Evolutionary conservation across 75 land plant genomes (phyloP), one percentile per base, ranked within the genome.

Genomic region (Cryptomeria japonica): DNA sequence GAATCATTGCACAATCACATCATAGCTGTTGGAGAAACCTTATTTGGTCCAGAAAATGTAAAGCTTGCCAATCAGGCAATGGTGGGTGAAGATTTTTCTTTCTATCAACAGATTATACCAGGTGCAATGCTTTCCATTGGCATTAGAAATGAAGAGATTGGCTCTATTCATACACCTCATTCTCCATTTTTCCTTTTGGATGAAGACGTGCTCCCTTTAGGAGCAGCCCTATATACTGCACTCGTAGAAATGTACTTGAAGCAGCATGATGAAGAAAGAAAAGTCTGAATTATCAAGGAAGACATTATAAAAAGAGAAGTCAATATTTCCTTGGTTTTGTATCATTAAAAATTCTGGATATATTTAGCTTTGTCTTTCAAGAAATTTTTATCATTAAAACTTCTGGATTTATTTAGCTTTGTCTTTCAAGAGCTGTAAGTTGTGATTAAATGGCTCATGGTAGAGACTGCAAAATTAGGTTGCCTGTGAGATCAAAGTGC

Each of bases 21-120:
- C 46, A 41, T 90, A 72, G 88, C 80, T 76, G 95, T 96, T 22
- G 97, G 94, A 19, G 85, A 39, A 16, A 68, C 87, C 36, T 10
- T 96, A 86, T 88, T 97, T 80, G 99, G 96, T 46, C 84, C 88
- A 25, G 85, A 92, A 44, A 93, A 93, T 68, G 94, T 97, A 5
- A 51, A 46, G 85, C 34, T 53, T 32, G 91, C 79, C 9, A 84
- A 90, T n/a, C 96, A 93, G 75, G 72, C 92, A 34, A 97, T 97
- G 99, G 97, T 93, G 28, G 95, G 96, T 28, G 99, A 97, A 85
- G 99, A 97, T 87, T 97, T 97, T 87, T 91, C 99, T 22, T 97
- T 97, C 89, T 96, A 96, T 87, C 93, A 93, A 87, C 86, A 95
- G 83, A 31, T 88, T 84, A 92, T 97, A 46, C 97, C 99, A n/a